Percentiles rank a stretch among this genome's conserved stretches.
These are phyloP conservation scores for Tylopilus orsonianus DNA, from an alignment of 1,284 basidiomycete species.

Conservation along the genomic window DNA sequence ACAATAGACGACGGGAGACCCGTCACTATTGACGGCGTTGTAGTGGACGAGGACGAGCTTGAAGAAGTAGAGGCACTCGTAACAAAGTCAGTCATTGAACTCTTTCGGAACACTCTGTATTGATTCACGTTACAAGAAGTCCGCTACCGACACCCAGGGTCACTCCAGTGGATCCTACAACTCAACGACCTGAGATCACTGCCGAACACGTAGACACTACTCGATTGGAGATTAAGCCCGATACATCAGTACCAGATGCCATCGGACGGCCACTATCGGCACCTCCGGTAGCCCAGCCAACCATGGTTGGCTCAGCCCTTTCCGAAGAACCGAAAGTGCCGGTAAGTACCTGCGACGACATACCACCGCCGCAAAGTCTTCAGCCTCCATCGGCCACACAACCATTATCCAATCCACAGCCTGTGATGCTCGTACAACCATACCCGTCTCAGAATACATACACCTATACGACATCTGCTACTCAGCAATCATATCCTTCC, in stretches of 20 bases:
- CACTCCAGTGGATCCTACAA: slow-evolving; percentile 45
- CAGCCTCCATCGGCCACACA: slow-evolving; percentile 10
- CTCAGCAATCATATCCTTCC: slow-evolving; percentile 18
- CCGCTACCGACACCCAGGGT: slow-evolving; percentile 58
- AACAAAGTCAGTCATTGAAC: slow-evolving; percentile 31
- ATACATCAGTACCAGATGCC: slow-evolving; percentile 1
- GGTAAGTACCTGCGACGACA: not conserved
- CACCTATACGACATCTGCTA: slow-evolving; percentile 12
- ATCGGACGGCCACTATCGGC: not conserved
- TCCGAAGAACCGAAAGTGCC: slow-evolving; percentile 4
- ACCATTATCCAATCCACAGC: slow-evolving; percentile 14
- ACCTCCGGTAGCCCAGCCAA: slow-evolving; percentile 4
- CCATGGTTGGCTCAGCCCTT: not conserved
- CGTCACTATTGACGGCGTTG: slow-evolving; percentile 35
- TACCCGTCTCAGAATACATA: slow-evolving; percentile 24
- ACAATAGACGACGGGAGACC: slow-evolving; percentile 46
- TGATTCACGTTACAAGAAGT: slow-evolving; percentile 41
- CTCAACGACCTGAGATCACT: slow-evolving; percentile 9
- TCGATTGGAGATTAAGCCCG: slow-evolving; percentile 1
- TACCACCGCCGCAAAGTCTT: slow-evolving; percentile 4
- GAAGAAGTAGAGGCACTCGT: slow-evolving; percentile 39
- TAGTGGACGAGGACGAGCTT: slow-evolving; percentile 35
- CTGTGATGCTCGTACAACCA: slow-evolving; percentile 11
- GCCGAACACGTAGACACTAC: slow-evolving; percentile 1
- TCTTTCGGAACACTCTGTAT: slow-evolving; percentile 15